Conservation (phyloP, 768 basidiomycete species). For the Pulveroboletus sp. region DNA sequence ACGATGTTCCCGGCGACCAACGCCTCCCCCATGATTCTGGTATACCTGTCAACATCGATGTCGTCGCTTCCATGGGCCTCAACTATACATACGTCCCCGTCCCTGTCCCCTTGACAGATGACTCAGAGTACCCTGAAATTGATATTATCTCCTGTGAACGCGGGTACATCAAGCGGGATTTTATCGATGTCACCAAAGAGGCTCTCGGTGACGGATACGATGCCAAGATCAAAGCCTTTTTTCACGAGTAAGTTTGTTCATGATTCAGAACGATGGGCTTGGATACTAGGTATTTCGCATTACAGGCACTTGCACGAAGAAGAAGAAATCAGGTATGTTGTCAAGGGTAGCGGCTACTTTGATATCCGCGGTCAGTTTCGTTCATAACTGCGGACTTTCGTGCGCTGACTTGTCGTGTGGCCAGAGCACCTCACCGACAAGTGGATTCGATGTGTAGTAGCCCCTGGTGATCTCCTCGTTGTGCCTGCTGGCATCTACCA, state of each 20-base stretch:
- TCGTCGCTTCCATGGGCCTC: slow-evolving; percentile 59
- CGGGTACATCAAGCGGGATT: slow-evolving; percentile 82
- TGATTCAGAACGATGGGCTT: not conserved
- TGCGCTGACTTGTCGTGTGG: not conserved
- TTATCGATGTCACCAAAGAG: slow-evolving; percentile 72
- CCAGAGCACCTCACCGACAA: slow-evolving; percentile 61
- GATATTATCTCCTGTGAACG: slow-evolving; percentile 63
- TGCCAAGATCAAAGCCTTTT: slow-evolving; percentile 77
- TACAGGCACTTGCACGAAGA: slow-evolving; percentile 90
- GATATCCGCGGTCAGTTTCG: slow-evolving; percentile 75
- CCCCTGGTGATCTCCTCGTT: slow-evolving; percentile 80
- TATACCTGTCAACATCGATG: slow-evolving; percentile 47
- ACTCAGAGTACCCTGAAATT: slow-evolving; percentile 45
- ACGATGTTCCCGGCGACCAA: slow-evolving; percentile 75
- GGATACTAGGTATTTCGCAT: not conserved
- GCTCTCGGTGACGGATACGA: slow-evolving; percentile 84
- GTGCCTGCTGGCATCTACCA: slow-evolving; percentile 93
- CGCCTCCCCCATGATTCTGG: slow-evolving; percentile 74
- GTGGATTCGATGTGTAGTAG: slow-evolving; percentile 82
- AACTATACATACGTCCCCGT: slow-evolving; percentile 66
- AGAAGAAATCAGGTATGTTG: slow-evolving; percentile 90
- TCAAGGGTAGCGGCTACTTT: slow-evolving; percentile 85
- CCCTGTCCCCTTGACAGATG: slow-evolving; percentile 32
- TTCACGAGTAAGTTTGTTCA: slow-evolving; percentile 60
- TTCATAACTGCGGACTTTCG: not conserved